A percentile compares a stretch with the other conserved stretches of the same genome.
phyloP scores from a whole-genome alignment of 441 rosid genomes.

The Hura crepitans region DNA sequence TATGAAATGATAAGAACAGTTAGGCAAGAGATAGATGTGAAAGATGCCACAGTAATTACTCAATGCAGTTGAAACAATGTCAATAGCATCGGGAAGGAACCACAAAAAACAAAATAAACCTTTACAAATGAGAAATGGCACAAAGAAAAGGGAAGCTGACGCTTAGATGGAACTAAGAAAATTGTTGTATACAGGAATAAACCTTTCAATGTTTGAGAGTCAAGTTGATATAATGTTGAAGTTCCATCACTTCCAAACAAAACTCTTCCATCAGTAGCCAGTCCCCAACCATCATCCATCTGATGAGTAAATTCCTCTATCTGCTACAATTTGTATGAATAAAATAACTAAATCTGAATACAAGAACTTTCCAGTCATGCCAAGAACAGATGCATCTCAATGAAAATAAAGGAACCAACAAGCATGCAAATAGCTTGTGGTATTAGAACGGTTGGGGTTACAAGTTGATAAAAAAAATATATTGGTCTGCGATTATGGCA shows the following conservation, averaged over 20 bases:
- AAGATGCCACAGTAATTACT: neutral
- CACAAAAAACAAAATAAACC: neutral
- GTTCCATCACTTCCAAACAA: conserved; percentile 90
- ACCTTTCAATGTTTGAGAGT: conserved; percentile 75
- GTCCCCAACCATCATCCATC: conserved; percentile 98
- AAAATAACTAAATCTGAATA: conserved; percentile 6
- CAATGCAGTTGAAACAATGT: conserved; percentile 3
- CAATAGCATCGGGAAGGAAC: neutral
- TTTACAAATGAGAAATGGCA: neutral
- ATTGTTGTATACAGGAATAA: conserved; percentile 13
- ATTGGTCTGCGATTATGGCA: neutral
- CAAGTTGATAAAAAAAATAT: conserved; percentile 4
- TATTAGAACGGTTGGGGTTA: neutral
- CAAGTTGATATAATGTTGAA: conserved; percentile 73
- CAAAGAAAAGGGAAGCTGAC: conserved; percentile 11
- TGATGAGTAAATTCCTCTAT: conserved; percentile 57
- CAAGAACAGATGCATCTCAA: conserved; percentile 7
- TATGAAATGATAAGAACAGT: neutral
- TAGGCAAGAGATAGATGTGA: neutral
- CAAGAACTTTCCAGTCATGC: conserved; percentile 10
- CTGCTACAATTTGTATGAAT: conserved; percentile 39
- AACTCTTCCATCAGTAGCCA: conserved; percentile 79
- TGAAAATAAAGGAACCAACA: neutral
- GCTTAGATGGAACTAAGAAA: conserved; percentile 2
- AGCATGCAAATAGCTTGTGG: conserved; percentile 11